A percentile compares a stretch with the other conserved stretches of the same genome.
Evolutionary conservation across 441 rosid species (phyloP).

Genomic region (Mallotus repandus): DNA sequence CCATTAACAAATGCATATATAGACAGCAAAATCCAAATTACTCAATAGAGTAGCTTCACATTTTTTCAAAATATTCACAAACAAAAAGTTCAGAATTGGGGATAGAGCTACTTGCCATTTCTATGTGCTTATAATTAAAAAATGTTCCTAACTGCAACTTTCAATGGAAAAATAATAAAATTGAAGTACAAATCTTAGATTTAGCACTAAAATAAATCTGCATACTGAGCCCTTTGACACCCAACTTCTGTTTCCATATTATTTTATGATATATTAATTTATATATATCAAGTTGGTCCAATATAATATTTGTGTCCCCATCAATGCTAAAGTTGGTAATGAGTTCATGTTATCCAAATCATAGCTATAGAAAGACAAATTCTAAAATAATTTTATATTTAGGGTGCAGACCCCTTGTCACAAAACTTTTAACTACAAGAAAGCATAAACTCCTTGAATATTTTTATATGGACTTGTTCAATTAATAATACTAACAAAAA

Average conservation of each 20-base stretch:
- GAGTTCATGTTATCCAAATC: conserved; percentile 13
- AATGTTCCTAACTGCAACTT: too few species aligned
- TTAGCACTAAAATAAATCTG: not conserved
- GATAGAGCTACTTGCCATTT: conserved; percentile 16
- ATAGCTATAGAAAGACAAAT: conserved; percentile 9
- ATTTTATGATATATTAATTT: too few species aligned
- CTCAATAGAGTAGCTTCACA: conserved; percentile 15
- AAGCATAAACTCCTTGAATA: not conserved
- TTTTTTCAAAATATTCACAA: not conserved
- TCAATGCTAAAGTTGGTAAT: too few species aligned
- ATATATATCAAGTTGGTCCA: not conserved
- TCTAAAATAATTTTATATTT: not conserved
- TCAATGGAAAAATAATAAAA: not conserved
- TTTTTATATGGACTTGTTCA: not conserved
- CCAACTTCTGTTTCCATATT: too few species aligned
- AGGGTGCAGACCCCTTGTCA: conserved; percentile 33
- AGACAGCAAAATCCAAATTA: conserved; percentile 35
- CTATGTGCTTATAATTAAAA: not conserved
- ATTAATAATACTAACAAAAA: not conserved
- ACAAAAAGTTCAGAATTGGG: conserved; percentile 12
- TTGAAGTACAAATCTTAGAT: not conserved
- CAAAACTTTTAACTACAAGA: not conserved
- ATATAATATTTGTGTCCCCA: conserved; percentile 12
- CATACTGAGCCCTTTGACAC: conserved; percentile 11
- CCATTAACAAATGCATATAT: not conserved